These are phyloP conservation scores for Penicillium sp. DNA, from an alignment of 2,329 filamentous ascomycete genomes.

Conservation along the genomic window DNA sequence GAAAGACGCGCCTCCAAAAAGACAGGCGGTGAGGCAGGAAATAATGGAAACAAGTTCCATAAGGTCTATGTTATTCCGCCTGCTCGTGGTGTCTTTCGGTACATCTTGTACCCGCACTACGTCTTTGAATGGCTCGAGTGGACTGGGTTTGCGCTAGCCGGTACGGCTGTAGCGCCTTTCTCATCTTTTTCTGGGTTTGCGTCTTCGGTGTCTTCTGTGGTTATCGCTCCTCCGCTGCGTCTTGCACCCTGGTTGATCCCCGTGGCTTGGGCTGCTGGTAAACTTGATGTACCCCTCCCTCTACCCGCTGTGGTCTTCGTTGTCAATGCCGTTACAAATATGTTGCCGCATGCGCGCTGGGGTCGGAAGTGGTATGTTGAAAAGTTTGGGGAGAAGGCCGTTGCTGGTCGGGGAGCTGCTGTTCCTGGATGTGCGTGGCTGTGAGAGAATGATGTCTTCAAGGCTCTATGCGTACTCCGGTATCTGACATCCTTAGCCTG, in stretches of 20 bases:
- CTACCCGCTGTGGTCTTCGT: constrained; percentile 76
- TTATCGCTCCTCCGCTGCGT: constrained; percentile 24
- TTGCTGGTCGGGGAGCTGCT: constrained; percentile 70
- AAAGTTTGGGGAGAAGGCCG: constrained; percentile 79
- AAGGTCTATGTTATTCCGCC: constrained; percentile 87
- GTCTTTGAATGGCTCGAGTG: constrained; percentile 97
- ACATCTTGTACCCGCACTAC: constrained; percentile 87
- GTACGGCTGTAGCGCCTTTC: constrained; percentile 35
- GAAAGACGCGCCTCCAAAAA: constrained; percentile 51
- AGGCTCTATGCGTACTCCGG: no score
- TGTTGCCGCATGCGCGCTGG: constrained; percentile 79
- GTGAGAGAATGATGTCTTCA: constrained; percentile 23
- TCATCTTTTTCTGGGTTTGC: background rate
- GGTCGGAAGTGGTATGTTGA: constrained; percentile 83
- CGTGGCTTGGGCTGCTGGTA: constrained; percentile 27
- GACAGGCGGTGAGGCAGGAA: constrained; percentile 36
- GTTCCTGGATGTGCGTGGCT: constrained; percentile 53
- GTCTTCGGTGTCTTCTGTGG: background rate
- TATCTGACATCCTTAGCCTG: no score
- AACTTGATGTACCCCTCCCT: constrained; percentile 49
- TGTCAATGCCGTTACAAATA: constrained; percentile 81
- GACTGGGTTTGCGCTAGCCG: constrained; percentile 73
- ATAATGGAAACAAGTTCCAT: constrained; percentile 53
- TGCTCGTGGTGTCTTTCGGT: constrained; percentile 73
- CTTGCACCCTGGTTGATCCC: constrained; percentile 40